Conservation (phyloP, 441 rosid species). For the Adansonia madagascariensis region DNA sequence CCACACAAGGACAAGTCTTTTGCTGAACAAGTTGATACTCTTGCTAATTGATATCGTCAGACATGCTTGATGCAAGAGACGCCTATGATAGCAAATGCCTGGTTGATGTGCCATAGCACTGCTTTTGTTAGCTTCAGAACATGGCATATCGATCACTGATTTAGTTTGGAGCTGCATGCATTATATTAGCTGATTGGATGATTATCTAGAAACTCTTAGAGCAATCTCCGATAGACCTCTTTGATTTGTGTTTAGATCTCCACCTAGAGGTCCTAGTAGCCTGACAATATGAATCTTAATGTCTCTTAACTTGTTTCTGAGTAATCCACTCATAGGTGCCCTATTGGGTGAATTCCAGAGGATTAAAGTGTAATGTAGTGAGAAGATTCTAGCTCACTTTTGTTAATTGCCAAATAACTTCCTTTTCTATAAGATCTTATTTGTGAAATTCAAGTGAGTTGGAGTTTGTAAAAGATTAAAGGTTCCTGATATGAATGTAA, state of each 20-base stretch:
- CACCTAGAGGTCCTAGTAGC: not conserved
- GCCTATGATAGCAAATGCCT: conserved; percentile 50
- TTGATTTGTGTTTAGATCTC: conserved; percentile 12
- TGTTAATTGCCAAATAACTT: not conserved
- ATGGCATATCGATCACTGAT: not conserved
- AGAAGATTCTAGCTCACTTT: not conserved
- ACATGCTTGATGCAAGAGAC: conserved; percentile 69
- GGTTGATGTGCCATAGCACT: conserved; percentile 19
- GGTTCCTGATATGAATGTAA: not conserved
- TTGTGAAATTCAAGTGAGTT: not conserved
- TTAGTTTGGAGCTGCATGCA: conserved; percentile 3
- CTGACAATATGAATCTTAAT: not conserved
- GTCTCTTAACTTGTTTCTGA: not conserved
- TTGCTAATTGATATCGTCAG: conserved; percentile 56
- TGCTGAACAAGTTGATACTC: conserved; percentile 68
- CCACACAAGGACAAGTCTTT: conserved; percentile 48
- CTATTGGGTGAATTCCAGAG: not conserved
- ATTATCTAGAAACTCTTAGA: too few species aligned
- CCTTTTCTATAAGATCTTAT: not conserved
- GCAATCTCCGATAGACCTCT: too few species aligned
- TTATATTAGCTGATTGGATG: conserved; percentile 1
- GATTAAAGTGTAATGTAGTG: not conserved
- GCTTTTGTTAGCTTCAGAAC: not conserved
- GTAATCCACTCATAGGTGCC: not conserved
- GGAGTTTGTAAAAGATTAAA: not conserved